A percentile compares a stretch with the other conserved stretches of the same genome.
Conservation (phyloP, 139 green algal genomes). For the Ettlia oleoabundans region DNA sequence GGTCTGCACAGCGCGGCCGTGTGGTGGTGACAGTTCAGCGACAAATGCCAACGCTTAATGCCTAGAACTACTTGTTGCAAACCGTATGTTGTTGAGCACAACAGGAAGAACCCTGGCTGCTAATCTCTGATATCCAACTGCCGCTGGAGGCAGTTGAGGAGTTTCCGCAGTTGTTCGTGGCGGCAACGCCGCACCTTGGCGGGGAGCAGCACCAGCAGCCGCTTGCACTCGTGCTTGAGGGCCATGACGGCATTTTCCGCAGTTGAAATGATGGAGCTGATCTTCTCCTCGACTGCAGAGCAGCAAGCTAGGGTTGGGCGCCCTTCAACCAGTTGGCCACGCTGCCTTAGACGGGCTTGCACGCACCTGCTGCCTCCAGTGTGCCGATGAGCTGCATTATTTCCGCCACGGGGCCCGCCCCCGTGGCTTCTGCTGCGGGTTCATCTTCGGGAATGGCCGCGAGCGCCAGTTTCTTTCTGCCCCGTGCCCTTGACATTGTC, state of each 20-base stretch:
- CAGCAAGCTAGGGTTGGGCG: not conserved
- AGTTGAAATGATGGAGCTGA: conserved; percentile 31
- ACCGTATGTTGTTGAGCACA: not conserved
- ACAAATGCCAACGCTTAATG: too few relatives aligned
- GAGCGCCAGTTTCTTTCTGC: conserved; percentile 15
- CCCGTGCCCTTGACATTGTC: conserved; percentile 4
- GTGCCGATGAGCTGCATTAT: conserved; percentile 27
- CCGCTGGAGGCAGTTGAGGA: not conserved
- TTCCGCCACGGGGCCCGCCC: conserved; percentile 1
- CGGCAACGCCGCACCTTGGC: conserved; percentile 32
- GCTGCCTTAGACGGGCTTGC: not conserved
- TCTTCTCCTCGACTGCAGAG: conserved; percentile 46
- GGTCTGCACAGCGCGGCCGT: conserved; percentile 1
- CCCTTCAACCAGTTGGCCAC: not conserved
- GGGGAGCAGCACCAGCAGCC: conserved; percentile 35
- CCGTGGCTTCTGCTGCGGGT: not conserved
- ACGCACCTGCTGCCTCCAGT: conserved; percentile 9
- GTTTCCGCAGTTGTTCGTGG: too few relatives aligned
- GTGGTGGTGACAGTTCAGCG: not conserved
- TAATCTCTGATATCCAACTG: not conserved
- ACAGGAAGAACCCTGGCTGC: too few relatives aligned
- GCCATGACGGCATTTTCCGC: conserved; percentile 39
- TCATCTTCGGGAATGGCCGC: conserved; percentile 7
- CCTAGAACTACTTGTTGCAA: too few relatives aligned
- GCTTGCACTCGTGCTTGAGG: conserved; percentile 33